Base-by-base conservation (phyloP, 805 yeast species). In the Peterozyma toletana region DNA sequence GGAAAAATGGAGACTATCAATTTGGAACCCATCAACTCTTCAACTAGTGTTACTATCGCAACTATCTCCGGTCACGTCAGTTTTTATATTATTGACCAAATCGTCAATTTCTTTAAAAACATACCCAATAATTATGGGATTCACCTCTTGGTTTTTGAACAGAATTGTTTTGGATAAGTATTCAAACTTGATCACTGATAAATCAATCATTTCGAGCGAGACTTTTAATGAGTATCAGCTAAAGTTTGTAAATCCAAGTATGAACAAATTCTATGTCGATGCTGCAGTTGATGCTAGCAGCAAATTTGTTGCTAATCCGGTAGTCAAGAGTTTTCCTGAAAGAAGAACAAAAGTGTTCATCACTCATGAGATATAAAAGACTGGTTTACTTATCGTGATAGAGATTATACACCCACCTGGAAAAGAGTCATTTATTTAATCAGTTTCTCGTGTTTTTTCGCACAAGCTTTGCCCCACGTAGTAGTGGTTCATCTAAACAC, bases 21-120 rank as follows among this genome's bases (percentile, higher is more conserved):
- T 83, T 40, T 85, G 95, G 95, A 66, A 68, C 37, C 91, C 91
- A 0, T 71, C 83, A 0, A 67, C 67, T 49, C 80, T 82, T 55
- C 70, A 70, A 30, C 63, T 83, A 5, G 27, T 21, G 27, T 21
- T 21, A 21, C 27, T 7, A 21, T 21, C 27, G 27, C 27, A 21
- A 21, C 27, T 21, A 21, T 21, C 27, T 21, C 27, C 4, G 4
- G 27, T 21, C 27, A 21, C 27, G 27, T 21, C 27, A 21, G 27
- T 21, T 21, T 21, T 21, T 21, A 21, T 21, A 21, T 21, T 21
- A 21, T 21, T 21, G 27, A 21, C 4, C 27, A 21, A 21, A 21
- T 21, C 27, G 27, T 31, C 34, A 13, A 13, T 31, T 14, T 31
- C 15, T 14, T 13, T 9, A 31, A 31, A 31, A 9, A 31, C 14